Evolutionary conservation across 148 eudicot species (phyloP).

Genomic region (Vaccinium vitisidaea): DNA sequence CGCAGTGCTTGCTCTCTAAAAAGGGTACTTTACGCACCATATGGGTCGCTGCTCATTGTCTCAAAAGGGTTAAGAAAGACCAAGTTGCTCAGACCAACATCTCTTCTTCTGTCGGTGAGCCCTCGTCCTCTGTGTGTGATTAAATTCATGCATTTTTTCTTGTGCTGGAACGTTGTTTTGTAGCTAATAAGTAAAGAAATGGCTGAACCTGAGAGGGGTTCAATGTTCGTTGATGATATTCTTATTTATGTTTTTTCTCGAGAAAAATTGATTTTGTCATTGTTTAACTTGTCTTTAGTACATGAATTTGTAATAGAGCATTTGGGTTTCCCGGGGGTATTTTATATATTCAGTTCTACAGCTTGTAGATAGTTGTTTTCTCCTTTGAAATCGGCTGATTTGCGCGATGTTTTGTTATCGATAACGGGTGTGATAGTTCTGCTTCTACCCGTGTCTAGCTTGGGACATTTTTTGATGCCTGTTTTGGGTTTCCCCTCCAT

Average conservation of each 20-base stretch:
- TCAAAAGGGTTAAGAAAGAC: constrained; percentile 62
- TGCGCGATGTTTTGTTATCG: background rate
- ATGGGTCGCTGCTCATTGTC: constrained; percentile 86
- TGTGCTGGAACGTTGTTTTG: background rate
- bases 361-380: constrained; percentile 1
- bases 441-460: background rate
- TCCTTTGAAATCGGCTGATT: background rate
- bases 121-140: background rate
- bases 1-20: constrained; percentile 52
- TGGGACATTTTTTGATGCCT: background rate
- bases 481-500: background rate
- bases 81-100: constrained; percentile 65
- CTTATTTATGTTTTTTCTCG: background rate
- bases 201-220: background rate
- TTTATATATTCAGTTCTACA: background rate
- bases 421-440: background rate
- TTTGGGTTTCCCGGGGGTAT: background rate
- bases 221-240: background rate
- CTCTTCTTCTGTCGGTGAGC: constrained; percentile 71
- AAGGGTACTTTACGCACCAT: constrained; percentile 64
- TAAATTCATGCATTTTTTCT: background rate
- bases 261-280: background rate
- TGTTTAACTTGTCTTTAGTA: background rate
- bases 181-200: background rate
- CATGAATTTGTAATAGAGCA: background rate